Evolutionary conservation across 495 filamentous ascomycete genomes (phyloP), one percentile per base, ranked within the genome.

Genomic region (Podospora tetraspora): DNA sequence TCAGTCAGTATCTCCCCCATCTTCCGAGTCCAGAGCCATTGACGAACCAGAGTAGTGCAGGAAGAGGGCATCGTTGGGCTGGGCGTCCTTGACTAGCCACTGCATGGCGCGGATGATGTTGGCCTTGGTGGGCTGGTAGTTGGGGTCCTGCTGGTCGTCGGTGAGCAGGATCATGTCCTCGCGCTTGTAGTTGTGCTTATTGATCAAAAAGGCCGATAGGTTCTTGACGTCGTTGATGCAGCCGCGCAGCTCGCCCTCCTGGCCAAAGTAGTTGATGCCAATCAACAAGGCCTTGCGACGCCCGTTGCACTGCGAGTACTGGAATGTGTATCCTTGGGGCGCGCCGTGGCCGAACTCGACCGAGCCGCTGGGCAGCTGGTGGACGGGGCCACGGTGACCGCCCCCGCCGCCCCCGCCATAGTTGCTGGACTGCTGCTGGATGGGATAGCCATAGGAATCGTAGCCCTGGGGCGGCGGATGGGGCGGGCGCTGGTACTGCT

Each of bases 191-290:
- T 88, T 86, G 75, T 94, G 93, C 68, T 88, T 85, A 76, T 91
- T 86, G 73, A 92, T 90, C 63, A 97, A 82, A 75, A 93, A 97
- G 59, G 83, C 80, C 7, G 91, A 93, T 84, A 97, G 88, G 76
- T 97, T 97, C 78, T 92, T 92, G 34, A 93, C 91, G 78, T 97
- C 94, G 78, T 97, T 97, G 84, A 97, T 96, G 80, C 94, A 97
- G 64, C 94, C 94, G 63, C 90, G 83, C 64, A 97, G 81, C 81
- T 96, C 91, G 61, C 89, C 92, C 66, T 89, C 83, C 77, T 96
- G 92, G 63, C 90, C 87, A 68, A 96, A 93, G 78, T 97, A 97
- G 80, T 97, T 97, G 82, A 97, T 94, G 59, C 94, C 94, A 67
- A 97, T 96, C 72, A 97, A 77, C 43, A 97, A 79, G 16, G 94